Evolutionary conservation across 2,329 filamentous ascomycete species (phyloP).

Genomic region (Alternaria metachromatica): DNA sequence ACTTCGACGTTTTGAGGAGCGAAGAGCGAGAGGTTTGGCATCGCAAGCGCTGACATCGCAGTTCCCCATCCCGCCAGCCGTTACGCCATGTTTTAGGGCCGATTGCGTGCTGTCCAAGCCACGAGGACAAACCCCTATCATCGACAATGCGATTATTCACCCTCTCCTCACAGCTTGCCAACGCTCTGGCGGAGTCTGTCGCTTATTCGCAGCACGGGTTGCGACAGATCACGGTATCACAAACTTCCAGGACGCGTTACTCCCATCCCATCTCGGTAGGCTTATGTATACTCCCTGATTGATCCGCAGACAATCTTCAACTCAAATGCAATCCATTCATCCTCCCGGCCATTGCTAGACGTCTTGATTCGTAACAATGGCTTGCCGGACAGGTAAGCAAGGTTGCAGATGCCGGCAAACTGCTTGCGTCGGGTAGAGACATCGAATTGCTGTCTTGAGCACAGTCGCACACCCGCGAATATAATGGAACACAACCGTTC

Average conservation of each 20-base stretch:
- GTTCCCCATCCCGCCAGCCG: background rate
- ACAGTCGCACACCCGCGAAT: constrained; percentile 1
- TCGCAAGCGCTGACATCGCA: background rate
- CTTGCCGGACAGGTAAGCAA: background rate
- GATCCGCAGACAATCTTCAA: background rate
- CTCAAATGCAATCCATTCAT: background rate
- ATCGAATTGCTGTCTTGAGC: constrained; percentile 21
- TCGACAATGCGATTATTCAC: background rate
- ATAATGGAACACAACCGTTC: background rate
- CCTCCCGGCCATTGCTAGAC: background rate
- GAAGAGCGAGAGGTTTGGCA: background rate
- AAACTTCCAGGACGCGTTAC: background rate
- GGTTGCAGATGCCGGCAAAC: background rate
- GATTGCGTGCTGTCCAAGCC: background rate
- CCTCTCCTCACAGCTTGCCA: background rate
- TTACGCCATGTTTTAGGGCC: background rate
- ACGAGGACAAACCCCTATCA: background rate
- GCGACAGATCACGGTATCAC: background rate
- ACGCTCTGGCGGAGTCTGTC: background rate
- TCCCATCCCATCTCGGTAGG: background rate
- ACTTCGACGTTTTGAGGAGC: background rate
- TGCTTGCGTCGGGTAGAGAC: constrained; percentile 9
- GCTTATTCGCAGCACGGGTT: background rate
- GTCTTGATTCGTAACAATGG: background rate
- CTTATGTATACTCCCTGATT: background rate